Base-by-base conservation (phyloP, 495 filamentous ascomycete genomes). In the Penicillium canariense region DNA sequence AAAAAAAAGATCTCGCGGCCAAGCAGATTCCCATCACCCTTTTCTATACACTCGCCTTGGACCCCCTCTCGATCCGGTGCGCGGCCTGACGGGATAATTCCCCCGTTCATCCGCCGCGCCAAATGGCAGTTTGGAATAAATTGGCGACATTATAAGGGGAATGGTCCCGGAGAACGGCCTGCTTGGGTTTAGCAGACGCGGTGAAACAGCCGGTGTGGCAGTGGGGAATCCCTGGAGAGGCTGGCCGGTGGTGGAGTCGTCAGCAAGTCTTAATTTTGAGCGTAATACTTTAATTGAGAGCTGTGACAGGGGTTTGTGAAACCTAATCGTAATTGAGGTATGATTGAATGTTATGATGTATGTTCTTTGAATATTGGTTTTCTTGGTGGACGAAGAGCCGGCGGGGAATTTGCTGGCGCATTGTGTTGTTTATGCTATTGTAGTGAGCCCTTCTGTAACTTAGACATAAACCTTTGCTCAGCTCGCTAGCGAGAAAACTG, bases 161-260 rank as follows among this genome's bases (percentile, higher is more conserved):
- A 45, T 53, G 5, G 25, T 43, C 49, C 49, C 40, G 39, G 35
- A 20, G 4, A 23, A 1, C 10, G 46, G 28, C 46, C 46, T 22
- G 46, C 10, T 23, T 48, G n/a, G 46, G 46, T 14, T 48, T 48
- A 48, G 46, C 20, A n/a, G 8, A 10, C 20, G 8, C 28, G 17
- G 38, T 44, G 49, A 52, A 52, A 52, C 49, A 23, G 5, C 49
- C 17, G 38, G 49, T 25, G 27, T 32, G 39, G 23, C 38, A 30
- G 49, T 52, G 49, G 49, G 20, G 23, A 52, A 42, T 43, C 36
- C 35, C 36, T 40, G 45, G 32, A 48, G 44, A 47, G 20, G 2
- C 17, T 25, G 45, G 15, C 1, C 17, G 9, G 20, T 5, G 43
- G 43, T 48, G 46, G 46, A 48, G 46, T 48, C 46, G 46, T 28